These are phyloP conservation scores for Xanthoparmelia taractica DNA, from an alignment of 495 filamentous ascomycete genomes.

Conservation along the genomic window DNA sequence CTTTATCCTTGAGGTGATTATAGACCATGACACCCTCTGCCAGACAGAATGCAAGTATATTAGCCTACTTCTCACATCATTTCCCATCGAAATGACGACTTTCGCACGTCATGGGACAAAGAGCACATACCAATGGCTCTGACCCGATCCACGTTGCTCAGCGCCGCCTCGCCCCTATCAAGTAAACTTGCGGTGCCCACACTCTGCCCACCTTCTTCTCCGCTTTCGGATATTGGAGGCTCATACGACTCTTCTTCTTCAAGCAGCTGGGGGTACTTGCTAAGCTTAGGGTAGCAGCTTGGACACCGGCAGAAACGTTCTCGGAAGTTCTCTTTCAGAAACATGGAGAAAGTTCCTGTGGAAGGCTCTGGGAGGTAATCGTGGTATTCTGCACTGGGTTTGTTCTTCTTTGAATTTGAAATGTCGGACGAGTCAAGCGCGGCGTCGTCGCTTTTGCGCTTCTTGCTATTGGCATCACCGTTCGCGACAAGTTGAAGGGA, in stretches of 20 bases:
- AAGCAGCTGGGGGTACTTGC: constrained; percentile 64
- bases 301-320: constrained; percentile 69
- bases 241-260: constrained; percentile 93
- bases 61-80: not conserved
- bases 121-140: constrained; percentile 54
- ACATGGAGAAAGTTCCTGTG: constrained; percentile 60
- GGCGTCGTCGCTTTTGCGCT: constrained; percentile 68
- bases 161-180: constrained; percentile 81
- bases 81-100: not conserved
- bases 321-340: constrained; percentile 69
- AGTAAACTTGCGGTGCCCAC: constrained; percentile 65
- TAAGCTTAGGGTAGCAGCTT: constrained; percentile 66
- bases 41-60: not conserved
- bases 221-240: constrained; percentile 61
- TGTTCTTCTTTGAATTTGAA: constrained; percentile 52
- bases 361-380: constrained; percentile 45
- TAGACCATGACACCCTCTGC: constrained; percentile 91
- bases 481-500: constrained; percentile 14
- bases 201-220: constrained; percentile 45
- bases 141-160: constrained; percentile 85
- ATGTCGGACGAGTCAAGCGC: constrained; percentile 35
- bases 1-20: constrained; percentile 86
- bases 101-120: not conserved
- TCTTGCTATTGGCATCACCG: constrained; percentile 42
- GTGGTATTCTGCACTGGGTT: constrained; percentile 35